A percentile compares a stretch with the other conserved stretches of the same genome.
These are phyloP conservation scores for Pichia sp. DNA, from an alignment of 1,139 yeast genomes.

Conservation along the genomic window DNA sequence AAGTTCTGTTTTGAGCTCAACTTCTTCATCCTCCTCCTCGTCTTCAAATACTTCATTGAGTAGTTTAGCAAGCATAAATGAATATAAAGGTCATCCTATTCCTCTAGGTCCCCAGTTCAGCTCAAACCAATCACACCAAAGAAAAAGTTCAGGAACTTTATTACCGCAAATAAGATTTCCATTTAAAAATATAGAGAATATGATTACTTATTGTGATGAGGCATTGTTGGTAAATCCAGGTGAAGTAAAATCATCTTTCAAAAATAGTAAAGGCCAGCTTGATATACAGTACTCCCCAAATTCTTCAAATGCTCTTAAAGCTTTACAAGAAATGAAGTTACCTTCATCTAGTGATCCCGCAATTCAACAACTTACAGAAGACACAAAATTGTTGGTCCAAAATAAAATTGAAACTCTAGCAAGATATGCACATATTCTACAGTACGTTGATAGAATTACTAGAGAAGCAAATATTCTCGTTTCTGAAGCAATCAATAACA, in stretches of 20 bases:
- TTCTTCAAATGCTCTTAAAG: slow-evolving; percentile 57
- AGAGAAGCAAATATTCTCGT: slow-evolving; percentile 75
- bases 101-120: slow-evolving; percentile 14
- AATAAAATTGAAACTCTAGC: slow-evolving; percentile 70
- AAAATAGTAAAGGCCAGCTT: slow-evolving; percentile 16
- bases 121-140: slow-evolving; percentile 2
- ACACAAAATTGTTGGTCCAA: slow-evolving; percentile 55
- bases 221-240: slow-evolving; percentile 68
- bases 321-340: slow-evolving; percentile 46
- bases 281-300: slow-evolving; percentile 53
- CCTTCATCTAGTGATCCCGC: slow-evolving; percentile 62
- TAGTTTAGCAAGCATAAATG: slow-evolving; percentile 14
- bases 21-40: slow-evolving; percentile 23
- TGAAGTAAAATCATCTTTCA: slow-evolving; percentile 27
- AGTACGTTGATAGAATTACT: slow-evolving; percentile 74
- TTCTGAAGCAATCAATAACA: slow-evolving; percentile 54
- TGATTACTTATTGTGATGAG: slow-evolving; percentile 67
- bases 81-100: slow-evolving; percentile 17
- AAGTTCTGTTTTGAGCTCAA: slow-evolving; percentile 15
- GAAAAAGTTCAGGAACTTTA: slow-evolving; percentile 25
- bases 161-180: slow-evolving; percentile 46
- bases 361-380: slow-evolving; percentile 53
- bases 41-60: slow-evolving; percentile 10
- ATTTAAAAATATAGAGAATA: slow-evolving; percentile 54
- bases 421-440: slow-evolving; percentile 67